These are phyloP conservation scores for Fomitopsis serialis DNA, from an alignment of 768 basidiomycete genomes.

Conservation along the genomic window DNA sequence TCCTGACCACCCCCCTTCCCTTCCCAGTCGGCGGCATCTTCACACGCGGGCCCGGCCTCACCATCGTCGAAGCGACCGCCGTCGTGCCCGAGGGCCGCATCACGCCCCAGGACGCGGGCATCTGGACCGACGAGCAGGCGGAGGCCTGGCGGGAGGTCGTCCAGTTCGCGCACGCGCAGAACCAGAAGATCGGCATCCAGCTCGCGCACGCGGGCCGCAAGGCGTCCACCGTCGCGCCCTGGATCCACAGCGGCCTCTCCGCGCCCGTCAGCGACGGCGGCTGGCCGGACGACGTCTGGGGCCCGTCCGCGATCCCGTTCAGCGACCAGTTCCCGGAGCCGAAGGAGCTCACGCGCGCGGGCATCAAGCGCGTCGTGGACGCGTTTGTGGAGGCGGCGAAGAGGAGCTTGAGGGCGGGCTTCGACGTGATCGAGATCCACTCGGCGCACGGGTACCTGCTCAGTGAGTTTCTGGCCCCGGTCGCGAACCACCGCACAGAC, in stretches of 20 bases:
- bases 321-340: conserved; percentile 25
- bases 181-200: conserved; percentile 67
- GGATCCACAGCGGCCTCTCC: conserved; percentile 42
- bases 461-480: conserved; percentile 34
- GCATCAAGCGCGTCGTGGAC: conserved; percentile 33
- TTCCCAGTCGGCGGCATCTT: conserved; percentile 44
- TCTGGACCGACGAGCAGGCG: conserved; percentile 59
- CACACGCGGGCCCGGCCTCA: conserved; percentile 48
- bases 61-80: conserved; percentile 62
- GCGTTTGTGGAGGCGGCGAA: conserved; percentile 31
- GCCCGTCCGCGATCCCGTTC: conserved; percentile 34
- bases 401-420: conserved; percentile 30
- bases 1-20: neutral
- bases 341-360: conserved; percentile 29
- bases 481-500: conserved; percentile 36
- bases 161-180: conserved; percentile 65
- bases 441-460: conserved; percentile 25
- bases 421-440: conserved; percentile 28
- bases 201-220: conserved; percentile 75
- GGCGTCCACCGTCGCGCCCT: conserved; percentile 58
- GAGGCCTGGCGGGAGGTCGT: conserved; percentile 43
- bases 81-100: conserved; percentile 55
- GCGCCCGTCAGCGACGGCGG: conserved; percentile 34
- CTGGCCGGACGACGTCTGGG: conserved; percentile 20
- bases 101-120: conserved; percentile 50